phyloP scores from a whole-genome alignment of 306 rosid genomes.

The Fragaria nilgerrensis region DNA sequence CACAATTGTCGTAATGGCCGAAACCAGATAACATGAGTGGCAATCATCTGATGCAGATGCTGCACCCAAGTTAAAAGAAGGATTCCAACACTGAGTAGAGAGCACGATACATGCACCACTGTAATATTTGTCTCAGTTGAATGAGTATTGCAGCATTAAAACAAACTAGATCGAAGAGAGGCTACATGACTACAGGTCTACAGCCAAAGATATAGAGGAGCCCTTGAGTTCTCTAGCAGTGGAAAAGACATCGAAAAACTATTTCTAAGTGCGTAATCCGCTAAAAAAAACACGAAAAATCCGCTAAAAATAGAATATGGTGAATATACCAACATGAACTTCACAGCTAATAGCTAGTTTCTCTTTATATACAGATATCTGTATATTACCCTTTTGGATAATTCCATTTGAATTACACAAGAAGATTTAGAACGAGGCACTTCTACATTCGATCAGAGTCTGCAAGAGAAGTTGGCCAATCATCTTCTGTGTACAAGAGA shows the following conservation, averaged over 20 bases:
- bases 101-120: neutral
- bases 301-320: neutral
- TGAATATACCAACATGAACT: neutral
- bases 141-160: neutral
- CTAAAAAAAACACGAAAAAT: no score
- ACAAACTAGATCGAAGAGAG: neutral
- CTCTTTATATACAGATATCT: no score
- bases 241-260: no score
- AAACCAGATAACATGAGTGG: slow-evolving; percentile 53
- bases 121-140: neutral
- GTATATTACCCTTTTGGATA: no score
- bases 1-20: slow-evolving; percentile 44
- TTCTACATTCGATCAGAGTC: no score
- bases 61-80: slow-evolving; percentile 18
- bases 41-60: slow-evolving; percentile 56
- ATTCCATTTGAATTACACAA: no score
- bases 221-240: no score
- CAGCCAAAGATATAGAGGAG: no score
- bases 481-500: no score
- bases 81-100: neutral
- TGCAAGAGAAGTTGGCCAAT: no score
- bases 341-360: neutral
- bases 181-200: neutral
- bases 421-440: no score
- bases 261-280: neutral